Evolutionary conservation across 306 rosid species (phyloP), one percentile per base, ranked within the genome.

Genomic region (Alnus rubra): DNA sequence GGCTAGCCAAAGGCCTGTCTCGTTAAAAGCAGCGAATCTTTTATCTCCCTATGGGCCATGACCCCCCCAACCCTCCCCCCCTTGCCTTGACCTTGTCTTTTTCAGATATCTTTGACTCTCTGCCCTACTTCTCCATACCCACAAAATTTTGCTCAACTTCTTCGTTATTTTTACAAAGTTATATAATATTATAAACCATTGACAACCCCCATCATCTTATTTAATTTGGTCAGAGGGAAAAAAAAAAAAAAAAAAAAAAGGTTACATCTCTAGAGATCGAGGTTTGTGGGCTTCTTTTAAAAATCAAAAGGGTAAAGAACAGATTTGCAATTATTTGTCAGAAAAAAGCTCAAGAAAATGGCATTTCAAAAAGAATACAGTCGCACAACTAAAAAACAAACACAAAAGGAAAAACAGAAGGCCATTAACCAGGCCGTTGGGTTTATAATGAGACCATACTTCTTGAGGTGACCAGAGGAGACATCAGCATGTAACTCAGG

Each of bases 1-100:
- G 88, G 39, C 71, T 84, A 78, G 75, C 79, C 84, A 82, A 84
- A 81, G 82, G 74, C 77, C 82, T 85, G 90, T 92, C 97, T 82
- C 80, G 85, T 86, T 83, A 68, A 78, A 87, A 79, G 80, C 81
- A 89, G 70, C 75, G 91, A 90, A 92, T 90, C 98, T 90, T 89
- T 89, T 78, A 31, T 77, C 53, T 60, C 80, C 63, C 79, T 51
- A 68, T 11, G 74, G 15, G 7, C 53, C 51, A 55, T 23, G 28
- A 23, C 54, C 49, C 63, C 45, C 45, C 45, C 1, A 42, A 42
- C 45, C 8, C 45, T 5, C 30, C 62, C 4, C 13, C 37, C 50
- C 8, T 1, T 6, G 5, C 6, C 52, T 49, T 49, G 52, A 6
- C n/a, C 62, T 42, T 50, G 5, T 4, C 65, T 23, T 59, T 59